Conservation (phyloP, 495 filamentous ascomycete species). For the Trichoderma asperelloides region DNA sequence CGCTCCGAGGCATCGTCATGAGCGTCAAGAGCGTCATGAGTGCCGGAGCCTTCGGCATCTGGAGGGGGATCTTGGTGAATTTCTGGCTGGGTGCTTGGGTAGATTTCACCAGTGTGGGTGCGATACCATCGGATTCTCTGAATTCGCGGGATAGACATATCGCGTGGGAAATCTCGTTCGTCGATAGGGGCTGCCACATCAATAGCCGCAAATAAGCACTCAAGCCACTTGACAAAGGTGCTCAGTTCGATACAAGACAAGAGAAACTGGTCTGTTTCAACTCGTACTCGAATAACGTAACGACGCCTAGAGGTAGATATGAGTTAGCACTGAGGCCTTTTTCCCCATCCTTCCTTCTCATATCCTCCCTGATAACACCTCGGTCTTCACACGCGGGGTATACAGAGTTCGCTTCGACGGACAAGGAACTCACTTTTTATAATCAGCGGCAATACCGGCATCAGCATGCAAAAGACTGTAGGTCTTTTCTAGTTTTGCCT, state of each 20-base stretch:
- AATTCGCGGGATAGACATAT: conserved; percentile 42
- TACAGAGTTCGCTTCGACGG: conserved; percentile 15
- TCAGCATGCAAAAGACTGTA: conserved; percentile 59
- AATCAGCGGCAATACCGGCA: conserved; percentile 55
- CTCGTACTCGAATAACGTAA: conserved; percentile 52
- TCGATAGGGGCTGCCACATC: conserved; percentile 52
- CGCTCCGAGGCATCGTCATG: neutral
- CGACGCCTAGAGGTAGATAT: conserved; percentile 29
- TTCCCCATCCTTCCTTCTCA: neutral
- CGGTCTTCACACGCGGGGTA: conserved; percentile 18
- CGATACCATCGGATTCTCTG: conserved; percentile 28
- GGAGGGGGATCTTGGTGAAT: conserved; percentile 4
- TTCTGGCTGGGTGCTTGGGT: conserved; percentile 14
- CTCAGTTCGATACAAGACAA: conserved; percentile 44
- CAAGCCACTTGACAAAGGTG: conserved; percentile 46
- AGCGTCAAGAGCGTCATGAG: neutral
- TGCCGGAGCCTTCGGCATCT: conserved; percentile 15
- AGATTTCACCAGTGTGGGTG: conserved; percentile 20
- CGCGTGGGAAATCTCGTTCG: conserved; percentile 49
- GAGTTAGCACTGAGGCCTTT: neutral
- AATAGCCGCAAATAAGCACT: conserved; percentile 58
- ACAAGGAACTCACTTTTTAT: conserved; percentile 39
- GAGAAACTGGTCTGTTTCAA: conserved; percentile 57
- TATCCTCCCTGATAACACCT: neutral
- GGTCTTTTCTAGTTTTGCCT: conserved; percentile 38